Evolutionary conservation across 2,329 filamentous ascomycete species (phyloP), one percentile per base, ranked within the genome.

Genomic region (Epichloe gansuensis): DNA sequence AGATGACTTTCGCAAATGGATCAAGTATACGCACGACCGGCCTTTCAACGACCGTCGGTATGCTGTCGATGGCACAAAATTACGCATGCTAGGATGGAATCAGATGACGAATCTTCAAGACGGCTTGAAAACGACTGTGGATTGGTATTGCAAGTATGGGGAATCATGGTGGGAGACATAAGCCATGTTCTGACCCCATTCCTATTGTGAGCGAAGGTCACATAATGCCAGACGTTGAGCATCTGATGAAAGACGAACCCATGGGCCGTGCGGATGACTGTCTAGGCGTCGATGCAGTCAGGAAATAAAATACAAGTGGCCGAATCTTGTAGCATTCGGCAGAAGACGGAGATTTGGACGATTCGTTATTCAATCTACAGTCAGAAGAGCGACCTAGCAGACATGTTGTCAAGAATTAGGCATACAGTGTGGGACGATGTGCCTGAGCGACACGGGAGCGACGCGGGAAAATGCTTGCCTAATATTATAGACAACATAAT

Each of bases 41-140:
- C 87, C 86, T 0, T 91, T 86, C 70, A 88, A 88, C 66, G 85
- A 89, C 66, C 77, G 81, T 61, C 75, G 84, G 39, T 89, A 88
- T 61, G 83, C 83, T 11, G 81, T 88, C 2, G 82, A 88, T 62
- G 83, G 80, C 37, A 78, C 76, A 51, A 88, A 87, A 67, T 74
- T 88, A 58, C 71, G 77, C 41, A 69, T 75, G 56, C 72, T 89
- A 5, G 85, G 85, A 23, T 88, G 85, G 85, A 72, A 77, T 52
- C 85, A 85, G 64, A 81, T 80, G 66, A 85, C 79, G 2, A 71
- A 67, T 50, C 83, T 89, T 55, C 75, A 75, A 15, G 75, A 83
- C 2, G 85, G 85, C 7, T 69, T 89, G 52, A 71, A 69, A 54
- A 72, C 70, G 47, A 88, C 85, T 0, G 81, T 87, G 15, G 75